Base-by-base conservation (phyloP, 2,329 filamentous ascomycete genomes). In the Biscogniauxia mediterranea region DNA sequence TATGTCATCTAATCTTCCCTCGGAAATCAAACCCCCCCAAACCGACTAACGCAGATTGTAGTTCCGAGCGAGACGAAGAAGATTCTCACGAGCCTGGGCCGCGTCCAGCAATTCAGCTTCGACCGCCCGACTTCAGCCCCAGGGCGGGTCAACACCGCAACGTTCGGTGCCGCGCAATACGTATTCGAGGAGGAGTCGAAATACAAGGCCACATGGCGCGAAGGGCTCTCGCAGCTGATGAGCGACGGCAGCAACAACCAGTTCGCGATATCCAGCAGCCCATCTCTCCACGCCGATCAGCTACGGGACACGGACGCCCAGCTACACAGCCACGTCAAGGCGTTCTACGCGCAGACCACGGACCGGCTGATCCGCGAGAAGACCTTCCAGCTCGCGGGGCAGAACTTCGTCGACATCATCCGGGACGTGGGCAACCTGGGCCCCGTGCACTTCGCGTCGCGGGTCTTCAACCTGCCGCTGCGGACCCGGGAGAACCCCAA, bases 51-150 rank as follows among this genome's bases (percentile, higher is more conserved):
- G 1, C 23, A n/a, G 52, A n/a, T 4, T 4, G 77, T 79, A 2
- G 87, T 89, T 1, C 91, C 92, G 0, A 78, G 80, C 0, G 91
- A 93, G 71, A 95, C 92, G 74, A 77, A 82, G 60, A 85, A 83
- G 64, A 93, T 93, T 64, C 81, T 93, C 65, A 86, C 83, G 52
- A 80, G 86, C 54, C 80, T 95, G 5, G 84, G 85, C 59, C 85
- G 89, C 52, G 89, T 82, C 52, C 78, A 89, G 28, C 79, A 87
- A 26, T 96, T 93, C 76, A 86, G 84, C 72, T 95, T 87, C 69
- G 83, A 86, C 5, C 82, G 83, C 1, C 91, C 91, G 0, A 70
- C 74, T 0, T 80, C 76, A 61, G 80, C 79, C 2, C 77, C 81
- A 0, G 78, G 80, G 1, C 78, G 80, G 0, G 77, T 89, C 23